phyloP scores from a whole-genome alignment of 2,329 filamentous ascomycete species.

The Colletotrichum sp. region DNA sequence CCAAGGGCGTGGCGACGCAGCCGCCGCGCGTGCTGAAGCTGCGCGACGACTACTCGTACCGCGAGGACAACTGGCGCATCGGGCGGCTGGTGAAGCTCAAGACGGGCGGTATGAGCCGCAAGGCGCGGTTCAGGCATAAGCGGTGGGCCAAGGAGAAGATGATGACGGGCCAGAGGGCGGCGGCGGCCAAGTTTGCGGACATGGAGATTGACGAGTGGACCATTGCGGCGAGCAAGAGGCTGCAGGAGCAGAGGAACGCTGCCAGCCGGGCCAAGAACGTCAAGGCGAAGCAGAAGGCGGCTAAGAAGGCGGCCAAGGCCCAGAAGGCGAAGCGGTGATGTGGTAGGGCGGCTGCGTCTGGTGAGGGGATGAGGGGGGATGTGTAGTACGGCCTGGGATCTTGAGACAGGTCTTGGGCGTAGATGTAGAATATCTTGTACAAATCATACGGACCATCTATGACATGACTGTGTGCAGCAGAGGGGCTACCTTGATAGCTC shows the following conservation, averaged over 20 bases:
- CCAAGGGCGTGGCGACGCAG: constrained; percentile 39
- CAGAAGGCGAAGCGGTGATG: constrained; percentile 37
- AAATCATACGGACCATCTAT: constrained; percentile 13
- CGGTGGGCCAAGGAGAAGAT: constrained; percentile 48
- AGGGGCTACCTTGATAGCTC: not conserved
- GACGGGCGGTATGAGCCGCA: constrained; percentile 41
- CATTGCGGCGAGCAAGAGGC: constrained; percentile 25
- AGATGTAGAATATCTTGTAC: constrained; percentile 21
- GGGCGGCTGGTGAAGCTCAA: constrained; percentile 58
- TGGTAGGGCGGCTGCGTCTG: not conserved
- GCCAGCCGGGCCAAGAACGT: constrained; percentile 30
- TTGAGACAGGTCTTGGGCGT: not conserved
- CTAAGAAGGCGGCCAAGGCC: constrained; percentile 36
- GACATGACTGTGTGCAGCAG: not conserved
- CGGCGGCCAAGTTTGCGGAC: constrained; percentile 33
- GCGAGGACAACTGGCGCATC: constrained; percentile 65
- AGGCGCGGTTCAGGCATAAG: constrained; percentile 51
- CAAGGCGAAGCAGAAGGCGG: constrained; percentile 42
- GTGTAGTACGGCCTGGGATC: not conserved
- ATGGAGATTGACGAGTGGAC: constrained; percentile 30
- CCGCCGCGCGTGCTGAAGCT: constrained; percentile 54
- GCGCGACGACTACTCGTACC: constrained; percentile 61
- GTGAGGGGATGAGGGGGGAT: not conserved
- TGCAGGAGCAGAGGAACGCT: constrained; percentile 30
- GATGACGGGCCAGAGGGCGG: constrained; percentile 43